phyloP scores from a whole-genome alignment of 441 rosid species.

The Sinapis alba region DNA sequence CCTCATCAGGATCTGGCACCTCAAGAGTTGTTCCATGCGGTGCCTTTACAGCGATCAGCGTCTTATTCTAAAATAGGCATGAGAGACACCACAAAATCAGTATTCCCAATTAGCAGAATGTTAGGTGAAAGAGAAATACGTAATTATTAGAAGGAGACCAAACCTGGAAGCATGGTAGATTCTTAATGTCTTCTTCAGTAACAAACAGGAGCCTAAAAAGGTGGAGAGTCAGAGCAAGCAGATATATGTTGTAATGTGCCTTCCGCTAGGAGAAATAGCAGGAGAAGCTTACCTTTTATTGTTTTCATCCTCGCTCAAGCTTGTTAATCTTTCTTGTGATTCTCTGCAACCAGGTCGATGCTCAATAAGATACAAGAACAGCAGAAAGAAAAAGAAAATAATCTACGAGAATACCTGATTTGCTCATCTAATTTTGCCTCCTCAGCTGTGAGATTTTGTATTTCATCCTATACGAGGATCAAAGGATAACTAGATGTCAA shows the following conservation, averaged over 20 bases:
- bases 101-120: slow-evolving; percentile 10
- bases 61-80: slow-evolving; percentile 71
- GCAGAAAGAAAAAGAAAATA: slow-evolving; percentile 25
- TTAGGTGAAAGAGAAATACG: slow-evolving; percentile 4
- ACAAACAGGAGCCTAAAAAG: slow-evolving; percentile 84
- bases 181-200: slow-evolving; percentile 95
- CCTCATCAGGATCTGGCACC: slow-evolving; percentile 99
- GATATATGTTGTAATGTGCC: neutral
- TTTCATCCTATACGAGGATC: slow-evolving; percentile 64
- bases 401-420: slow-evolving; percentile 58
- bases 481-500: slow-evolving; percentile 12
- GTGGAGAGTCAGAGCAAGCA: slow-evolving; percentile 37
- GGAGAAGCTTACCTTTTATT: slow-evolving; percentile 68
- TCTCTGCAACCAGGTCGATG: slow-evolving; percentile 58
- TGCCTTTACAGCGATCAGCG: slow-evolving; percentile 95
- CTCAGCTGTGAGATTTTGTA: slow-evolving; percentile 68
- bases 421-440: slow-evolving; percentile 75
- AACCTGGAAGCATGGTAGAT: slow-evolving; percentile 93
- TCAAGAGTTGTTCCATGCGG: slow-evolving; percentile 99
- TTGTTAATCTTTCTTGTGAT: slow-evolving; percentile 87
- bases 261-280: slow-evolving; percentile 3
- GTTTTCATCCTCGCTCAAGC: slow-evolving; percentile 85
- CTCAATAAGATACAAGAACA: slow-evolving; percentile 39
- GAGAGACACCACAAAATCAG: slow-evolving; percentile 16
- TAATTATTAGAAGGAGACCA: slow-evolving; percentile 24